These are phyloP conservation scores for Hymenoscyphus fructigenus DNA, from an alignment of 2,329 filamentous ascomycete genomes.

Conservation along the genomic window DNA sequence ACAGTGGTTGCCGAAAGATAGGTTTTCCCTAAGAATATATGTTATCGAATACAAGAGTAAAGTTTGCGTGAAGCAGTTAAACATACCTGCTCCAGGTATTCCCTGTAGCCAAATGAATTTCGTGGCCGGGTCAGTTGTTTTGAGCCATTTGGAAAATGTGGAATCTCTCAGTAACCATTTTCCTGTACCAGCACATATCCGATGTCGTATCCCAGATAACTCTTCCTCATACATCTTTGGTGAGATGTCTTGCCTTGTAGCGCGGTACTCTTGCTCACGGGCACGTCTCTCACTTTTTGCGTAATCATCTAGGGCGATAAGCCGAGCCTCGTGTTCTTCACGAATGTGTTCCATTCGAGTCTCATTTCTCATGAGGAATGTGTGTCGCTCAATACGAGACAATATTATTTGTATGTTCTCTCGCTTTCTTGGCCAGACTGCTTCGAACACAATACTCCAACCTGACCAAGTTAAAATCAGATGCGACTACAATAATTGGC, in stretches of 20 bases:
- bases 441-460: slow-evolving; percentile 34
- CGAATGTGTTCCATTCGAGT: slow-evolving; percentile 11
- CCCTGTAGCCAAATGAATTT: neutral
- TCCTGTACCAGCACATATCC: neutral
- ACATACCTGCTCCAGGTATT: neutral
- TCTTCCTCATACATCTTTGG: neutral
- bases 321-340: slow-evolving; percentile 11
- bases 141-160: neutral
- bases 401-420: slow-evolving; percentile 20
- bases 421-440: slow-evolving; percentile 34
- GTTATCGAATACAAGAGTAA: too few species aligned
- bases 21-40: neutral
- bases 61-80: too few species aligned
- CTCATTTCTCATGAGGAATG: slow-evolving; percentile 14
- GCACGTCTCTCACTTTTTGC: neutral
- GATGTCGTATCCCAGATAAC: neutral
- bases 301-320: slow-evolving; percentile 10
- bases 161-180: neutral
- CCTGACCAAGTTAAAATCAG: too few species aligned
- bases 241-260: neutral
- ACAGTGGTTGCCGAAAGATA: neutral
- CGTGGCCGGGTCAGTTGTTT: neutral
- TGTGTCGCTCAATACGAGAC: slow-evolving; percentile 11
- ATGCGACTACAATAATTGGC: too few species aligned
- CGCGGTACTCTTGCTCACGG: neutral